A percentile compares a stretch with the other conserved stretches of the same genome.
These are phyloP conservation scores for Phoma sp. DNA, from an alignment of 2,329 filamentous ascomycete genomes.

Conservation along the genomic window DNA sequence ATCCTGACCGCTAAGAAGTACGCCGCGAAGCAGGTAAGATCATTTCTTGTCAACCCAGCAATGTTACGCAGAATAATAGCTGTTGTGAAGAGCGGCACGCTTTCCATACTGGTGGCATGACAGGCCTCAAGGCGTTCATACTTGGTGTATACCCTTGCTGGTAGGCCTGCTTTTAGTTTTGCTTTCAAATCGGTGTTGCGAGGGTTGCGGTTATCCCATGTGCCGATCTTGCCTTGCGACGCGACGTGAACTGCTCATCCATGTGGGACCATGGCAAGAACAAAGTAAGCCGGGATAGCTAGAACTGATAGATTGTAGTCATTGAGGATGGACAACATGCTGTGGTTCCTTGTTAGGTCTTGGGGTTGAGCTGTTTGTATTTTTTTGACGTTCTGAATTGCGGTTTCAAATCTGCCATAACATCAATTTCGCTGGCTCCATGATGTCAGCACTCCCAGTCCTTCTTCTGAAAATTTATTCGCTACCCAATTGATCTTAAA, in stretches of 20 bases:
- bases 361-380: neutral
- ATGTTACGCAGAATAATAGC: slow-evolving; percentile 54
- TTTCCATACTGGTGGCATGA: slow-evolving; percentile 56
- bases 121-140: slow-evolving; percentile 56
- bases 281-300: slow-evolving; percentile 54
- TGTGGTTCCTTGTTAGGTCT: neutral
- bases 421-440: too few species aligned
- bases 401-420: neutral
- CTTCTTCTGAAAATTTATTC: too few species aligned
- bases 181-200: slow-evolving; percentile 45
- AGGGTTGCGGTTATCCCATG: slow-evolving; percentile 54
- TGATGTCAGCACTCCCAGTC: too few species aligned
- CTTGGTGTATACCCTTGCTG: slow-evolving; percentile 46
- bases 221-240: slow-evolving; percentile 42
- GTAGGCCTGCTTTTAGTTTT: slow-evolving; percentile 47
- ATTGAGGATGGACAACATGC: slow-evolving; percentile 17
- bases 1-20: slow-evolving; percentile 47
- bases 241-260: slow-evolving; percentile 47
- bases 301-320: slow-evolving; percentile 51
- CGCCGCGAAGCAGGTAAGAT: slow-evolving; percentile 45
- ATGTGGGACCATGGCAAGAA: slow-evolving; percentile 52
- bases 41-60: slow-evolving; percentile 44
- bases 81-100: slow-evolving; percentile 53
- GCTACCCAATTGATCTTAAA: too few species aligned
- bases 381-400: neutral